phyloP scores from a whole-genome alignment of 306 rosid species.

The Fragaria vesca region DNA sequence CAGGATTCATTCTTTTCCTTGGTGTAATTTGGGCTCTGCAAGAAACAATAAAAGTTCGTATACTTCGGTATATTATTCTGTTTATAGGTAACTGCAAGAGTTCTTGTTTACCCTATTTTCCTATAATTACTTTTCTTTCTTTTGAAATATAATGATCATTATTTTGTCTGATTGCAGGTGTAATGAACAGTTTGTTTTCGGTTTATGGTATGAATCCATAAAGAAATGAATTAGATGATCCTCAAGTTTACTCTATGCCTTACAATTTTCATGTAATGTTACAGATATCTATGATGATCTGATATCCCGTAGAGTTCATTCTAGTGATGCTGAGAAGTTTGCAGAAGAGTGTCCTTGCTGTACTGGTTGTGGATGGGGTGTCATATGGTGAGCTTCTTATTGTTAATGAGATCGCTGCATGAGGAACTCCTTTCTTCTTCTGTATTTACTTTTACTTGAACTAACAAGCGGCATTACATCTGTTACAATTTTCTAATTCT shows the following conservation, averaged over 20 bases:
- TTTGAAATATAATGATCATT: too few relatives aligned
- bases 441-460: neutral
- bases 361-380: conserved; percentile 70
- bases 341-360: conserved; percentile 73
- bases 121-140: too few relatives aligned
- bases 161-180: conserved; percentile 39
- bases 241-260: too few relatives aligned
- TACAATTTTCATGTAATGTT: conserved; percentile 9
- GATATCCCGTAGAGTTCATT: conserved; percentile 64
- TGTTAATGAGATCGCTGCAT: neutral
- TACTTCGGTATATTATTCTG: conserved; percentile 54
- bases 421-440: neutral
- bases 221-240: conserved; percentile 6
- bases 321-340: conserved; percentile 72
- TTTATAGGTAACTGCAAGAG: conserved; percentile 46
- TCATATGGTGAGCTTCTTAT: conserved; percentile 52
- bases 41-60: conserved; percentile 53
- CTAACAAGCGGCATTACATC: neutral
- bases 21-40: conserved; percentile 61
- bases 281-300: conserved; percentile 69
- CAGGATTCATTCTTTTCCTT: conserved; percentile 64
- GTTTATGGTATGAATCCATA: conserved; percentile 50
- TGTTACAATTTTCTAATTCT: conserved; percentile 5
- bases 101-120: too few relatives aligned
- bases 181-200: conserved; percentile 70